A percentile compares a stretch with the other conserved stretches of the same genome.
phyloP scores from a whole-genome alignment of 1,284 basidiomycete genomes.

The Pyrrhoderma lamaoense region DNA sequence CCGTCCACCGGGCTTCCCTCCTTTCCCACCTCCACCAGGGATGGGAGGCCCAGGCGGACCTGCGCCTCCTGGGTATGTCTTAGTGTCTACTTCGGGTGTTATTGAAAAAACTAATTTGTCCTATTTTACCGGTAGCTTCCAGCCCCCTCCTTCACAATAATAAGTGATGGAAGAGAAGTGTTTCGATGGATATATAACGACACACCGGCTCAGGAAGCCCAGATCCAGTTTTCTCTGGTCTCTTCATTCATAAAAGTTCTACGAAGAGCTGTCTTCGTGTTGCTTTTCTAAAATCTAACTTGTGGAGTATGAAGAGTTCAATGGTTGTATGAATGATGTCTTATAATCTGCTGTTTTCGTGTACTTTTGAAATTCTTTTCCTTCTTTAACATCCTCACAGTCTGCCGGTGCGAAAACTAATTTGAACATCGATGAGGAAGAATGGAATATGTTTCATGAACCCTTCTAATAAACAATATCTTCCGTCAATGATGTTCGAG shows the following conservation, averaged over 20 bases:
- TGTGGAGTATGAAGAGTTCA: no score
- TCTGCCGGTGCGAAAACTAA: no score
- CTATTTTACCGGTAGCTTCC: conserved; percentile 26
- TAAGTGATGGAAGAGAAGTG: not conserved
- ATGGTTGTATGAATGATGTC: no score
- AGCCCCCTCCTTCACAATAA: conserved; percentile 35
- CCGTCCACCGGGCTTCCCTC: conserved; percentile 73
- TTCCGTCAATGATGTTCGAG: no score
- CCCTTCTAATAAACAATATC: no score
- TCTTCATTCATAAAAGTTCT: conserved; percentile 17
- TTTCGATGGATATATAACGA: not conserved
- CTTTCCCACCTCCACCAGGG: conserved; percentile 65
- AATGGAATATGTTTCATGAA: no score
- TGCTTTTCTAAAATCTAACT: no score
- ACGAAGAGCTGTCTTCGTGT: no score
- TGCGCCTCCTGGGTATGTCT: conserved; percentile 64
- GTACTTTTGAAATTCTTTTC: no score
- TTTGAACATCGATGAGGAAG: no score
- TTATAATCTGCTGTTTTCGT: no score
- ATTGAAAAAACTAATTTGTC: not conserved
- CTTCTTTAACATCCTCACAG: no score
- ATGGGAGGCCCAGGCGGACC: conserved; percentile 61
- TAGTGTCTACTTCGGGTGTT: conserved; percentile 29
- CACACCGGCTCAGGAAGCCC: not conserved
- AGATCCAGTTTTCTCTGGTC: conserved; percentile 30